Evolutionary conservation across 2,329 filamentous ascomycete species (phyloP).

Genomic region (Graphiopsis chlorocephala): DNA sequence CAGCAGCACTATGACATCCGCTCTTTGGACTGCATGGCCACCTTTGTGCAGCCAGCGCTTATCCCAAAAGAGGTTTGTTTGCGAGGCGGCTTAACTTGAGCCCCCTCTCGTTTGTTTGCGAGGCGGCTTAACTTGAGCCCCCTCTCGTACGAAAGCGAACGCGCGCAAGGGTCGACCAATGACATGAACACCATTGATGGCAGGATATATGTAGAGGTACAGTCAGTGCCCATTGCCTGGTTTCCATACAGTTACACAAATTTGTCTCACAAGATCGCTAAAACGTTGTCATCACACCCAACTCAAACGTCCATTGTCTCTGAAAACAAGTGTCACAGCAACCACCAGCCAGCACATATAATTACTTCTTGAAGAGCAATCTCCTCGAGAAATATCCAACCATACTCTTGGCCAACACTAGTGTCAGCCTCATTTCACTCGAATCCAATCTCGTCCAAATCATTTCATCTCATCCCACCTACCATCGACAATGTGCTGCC

Average conservation of each 20-base stretch:
- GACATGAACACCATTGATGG: not conserved
- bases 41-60: not conserved
- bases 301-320: not conserved
- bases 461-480: not conserved
- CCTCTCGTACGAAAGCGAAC: not conserved
- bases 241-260: not conserved
- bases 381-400: not conserved
- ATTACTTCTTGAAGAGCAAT: not conserved
- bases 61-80: not conserved
- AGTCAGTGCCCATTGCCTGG: not conserved
- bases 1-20: not conserved
- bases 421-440: not conserved
- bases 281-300: not conserved
- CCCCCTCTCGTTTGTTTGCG: not conserved
- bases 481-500: constrained; percentile 10
- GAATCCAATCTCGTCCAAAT: not conserved
- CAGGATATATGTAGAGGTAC: not conserved
- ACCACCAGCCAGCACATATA: not conserved
- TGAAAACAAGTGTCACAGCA: not conserved
- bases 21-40: not conserved
- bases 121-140: not conserved
- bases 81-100: not conserved
- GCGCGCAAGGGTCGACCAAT: not conserved
- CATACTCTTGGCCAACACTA: not conserved
- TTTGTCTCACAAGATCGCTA: not conserved